Conservation (phyloP, 345 rosid genomes). For the Acer negundo region DNA sequence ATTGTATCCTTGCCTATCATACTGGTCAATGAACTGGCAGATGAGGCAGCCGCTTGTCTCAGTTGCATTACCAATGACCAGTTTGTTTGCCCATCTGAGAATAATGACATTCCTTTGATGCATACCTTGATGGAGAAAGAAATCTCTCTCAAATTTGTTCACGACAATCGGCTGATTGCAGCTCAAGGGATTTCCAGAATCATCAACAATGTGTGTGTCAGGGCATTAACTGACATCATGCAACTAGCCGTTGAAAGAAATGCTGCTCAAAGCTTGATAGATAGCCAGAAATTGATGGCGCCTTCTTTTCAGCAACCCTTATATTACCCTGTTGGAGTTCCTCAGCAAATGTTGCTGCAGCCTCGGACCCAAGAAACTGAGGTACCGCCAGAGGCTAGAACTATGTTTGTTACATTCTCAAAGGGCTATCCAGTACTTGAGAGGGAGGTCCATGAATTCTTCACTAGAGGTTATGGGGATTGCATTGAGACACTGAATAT, state of each 20-base stretch:
- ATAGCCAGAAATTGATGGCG: slow-evolving; percentile 11
- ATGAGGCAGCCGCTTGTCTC: slow-evolving; percentile 48
- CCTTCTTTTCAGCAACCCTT: background rate
- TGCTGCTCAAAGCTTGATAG: slow-evolving; percentile 16
- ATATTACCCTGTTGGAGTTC: background rate
- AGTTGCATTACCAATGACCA: slow-evolving; percentile 22
- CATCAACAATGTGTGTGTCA: slow-evolving; percentile 34
- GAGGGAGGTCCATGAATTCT: slow-evolving; percentile 50
- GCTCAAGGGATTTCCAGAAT: slow-evolving; percentile 29
- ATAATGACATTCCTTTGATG: slow-evolving; percentile 33
- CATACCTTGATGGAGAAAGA: slow-evolving; percentile 30
- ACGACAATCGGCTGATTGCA: slow-evolving; percentile 25
- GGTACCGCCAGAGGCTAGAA: slow-evolving; percentile 44
- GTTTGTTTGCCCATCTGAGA: slow-evolving; percentile 8
- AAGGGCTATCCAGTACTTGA: slow-evolving; percentile 60
- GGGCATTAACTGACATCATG: slow-evolving; percentile 45
- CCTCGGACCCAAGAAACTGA: background rate
- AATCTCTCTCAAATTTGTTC: slow-evolving; percentile 34
- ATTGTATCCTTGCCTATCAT: slow-evolving; percentile 36
- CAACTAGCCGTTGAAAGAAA: slow-evolving; percentile 33
- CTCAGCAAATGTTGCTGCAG: background rate
- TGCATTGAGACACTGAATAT: slow-evolving; percentile 52
- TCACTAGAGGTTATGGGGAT: slow-evolving; percentile 39
- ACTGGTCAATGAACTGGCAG: slow-evolving; percentile 42
- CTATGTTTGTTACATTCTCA: slow-evolving; percentile 67